A percentile compares a stretch with the other conserved stretches of the same genome.
Evolutionary conservation across 768 basidiomycete genomes (phyloP).

Genomic region (Kwoniella dejecticola): DNA sequence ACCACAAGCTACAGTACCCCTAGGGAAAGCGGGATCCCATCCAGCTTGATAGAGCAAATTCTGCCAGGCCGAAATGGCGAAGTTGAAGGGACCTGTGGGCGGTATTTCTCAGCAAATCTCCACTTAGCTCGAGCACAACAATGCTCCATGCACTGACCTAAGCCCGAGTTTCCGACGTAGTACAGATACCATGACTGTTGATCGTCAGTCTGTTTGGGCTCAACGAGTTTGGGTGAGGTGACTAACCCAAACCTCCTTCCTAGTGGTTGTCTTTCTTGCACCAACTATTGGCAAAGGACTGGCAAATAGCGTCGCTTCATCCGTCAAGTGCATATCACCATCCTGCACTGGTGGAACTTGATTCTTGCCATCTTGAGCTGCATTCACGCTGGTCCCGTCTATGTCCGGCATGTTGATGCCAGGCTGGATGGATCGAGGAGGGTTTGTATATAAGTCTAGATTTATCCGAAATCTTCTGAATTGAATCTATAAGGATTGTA

Average conservation of each 20-base stretch:
- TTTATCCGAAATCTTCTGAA: no score
- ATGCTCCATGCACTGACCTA: constrained; percentile 39
- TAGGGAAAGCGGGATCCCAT: constrained; percentile 45
- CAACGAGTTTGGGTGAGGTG: no score
- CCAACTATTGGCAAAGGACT: constrained; percentile 44
- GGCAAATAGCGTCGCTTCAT: constrained; percentile 45
- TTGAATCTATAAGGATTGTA: no score
- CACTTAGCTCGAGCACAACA: no score
- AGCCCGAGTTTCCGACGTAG: constrained; percentile 45
- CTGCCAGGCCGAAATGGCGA: constrained; percentile 50
- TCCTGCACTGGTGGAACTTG: neutral
- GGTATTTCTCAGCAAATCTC: neutral
- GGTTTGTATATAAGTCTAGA: no score
- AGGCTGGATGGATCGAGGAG: no score
- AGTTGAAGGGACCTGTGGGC: constrained; percentile 44
- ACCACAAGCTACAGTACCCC: constrained; percentile 41
- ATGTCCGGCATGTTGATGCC: neutral
- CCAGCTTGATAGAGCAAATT: constrained; percentile 45
- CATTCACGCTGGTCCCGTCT: neutral
- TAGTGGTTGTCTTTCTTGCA: constrained; percentile 39
- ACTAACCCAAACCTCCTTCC: constrained; percentile 49
- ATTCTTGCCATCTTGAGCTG: constrained; percentile 4
- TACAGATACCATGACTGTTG: constrained; percentile 46
- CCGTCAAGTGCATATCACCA: constrained; percentile 10
- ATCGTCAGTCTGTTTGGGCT: no score